Conservation (phyloP, 768 basidiomycete genomes). For the Macrocybe gigantea region DNA sequence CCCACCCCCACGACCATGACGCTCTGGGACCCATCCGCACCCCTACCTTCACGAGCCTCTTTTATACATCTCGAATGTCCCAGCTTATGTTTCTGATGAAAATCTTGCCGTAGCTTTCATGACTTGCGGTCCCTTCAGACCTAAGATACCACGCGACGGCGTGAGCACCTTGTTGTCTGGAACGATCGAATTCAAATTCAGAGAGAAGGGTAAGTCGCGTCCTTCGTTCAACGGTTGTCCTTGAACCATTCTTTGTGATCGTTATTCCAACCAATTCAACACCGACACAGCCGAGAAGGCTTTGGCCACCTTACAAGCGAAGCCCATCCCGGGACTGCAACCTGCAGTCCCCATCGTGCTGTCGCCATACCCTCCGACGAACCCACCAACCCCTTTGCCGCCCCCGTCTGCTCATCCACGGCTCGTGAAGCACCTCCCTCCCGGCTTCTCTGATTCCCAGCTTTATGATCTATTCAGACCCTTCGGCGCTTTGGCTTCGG, state of each 20-base stretch:
- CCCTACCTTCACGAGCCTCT: conserved; percentile 83
- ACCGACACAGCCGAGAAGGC: conserved; percentile 73
- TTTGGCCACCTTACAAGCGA: conserved; percentile 74
- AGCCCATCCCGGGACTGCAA: conserved; percentile 55
- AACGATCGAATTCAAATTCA: conserved; percentile 78
- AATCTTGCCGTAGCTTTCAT: conserved; percentile 70
- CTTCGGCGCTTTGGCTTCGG: conserved; percentile 79
- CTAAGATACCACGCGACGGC: conserved; percentile 63
- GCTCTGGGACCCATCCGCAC: conserved; percentile 48
- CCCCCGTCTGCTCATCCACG: conserved; percentile 74
- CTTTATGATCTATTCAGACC: conserved; percentile 84
- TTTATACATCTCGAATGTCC: conserved; percentile 75
- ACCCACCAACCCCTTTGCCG: conserved; percentile 67
- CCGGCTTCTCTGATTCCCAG: conserved; percentile 57
- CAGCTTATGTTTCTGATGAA: conserved; percentile 69
- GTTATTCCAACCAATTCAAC: too few relatives aligned
- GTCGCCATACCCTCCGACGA: conserved; percentile 81
- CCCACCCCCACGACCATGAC: conserved; percentile 25
- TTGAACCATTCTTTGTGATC: neutral
- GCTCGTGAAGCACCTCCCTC: conserved; percentile 79
- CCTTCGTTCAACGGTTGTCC: neutral
- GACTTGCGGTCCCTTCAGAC: conserved; percentile 76
- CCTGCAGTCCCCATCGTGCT: conserved; percentile 61
- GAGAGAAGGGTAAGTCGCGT: conserved; percentile 64
- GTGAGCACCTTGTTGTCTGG: conserved; percentile 50